A percentile compares a stretch with the other conserved stretches of the same genome.
phyloP scores from a whole-genome alignment of 305 asterid genomes.

The Fraxinus nigra region DNA sequence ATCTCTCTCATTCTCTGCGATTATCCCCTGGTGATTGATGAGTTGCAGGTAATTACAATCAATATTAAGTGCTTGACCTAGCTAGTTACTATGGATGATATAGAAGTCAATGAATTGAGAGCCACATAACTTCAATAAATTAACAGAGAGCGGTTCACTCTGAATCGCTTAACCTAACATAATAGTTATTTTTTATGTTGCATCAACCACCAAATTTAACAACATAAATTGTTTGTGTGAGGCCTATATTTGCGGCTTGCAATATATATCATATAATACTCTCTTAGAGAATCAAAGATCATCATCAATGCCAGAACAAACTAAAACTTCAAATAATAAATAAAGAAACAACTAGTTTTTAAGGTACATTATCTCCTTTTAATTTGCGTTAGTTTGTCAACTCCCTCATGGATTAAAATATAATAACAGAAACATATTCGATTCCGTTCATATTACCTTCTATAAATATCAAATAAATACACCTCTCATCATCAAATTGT shows the following conservation, averaged over 20 bases:
- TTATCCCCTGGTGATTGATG: not conserved
- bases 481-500: constrained; percentile 24
- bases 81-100: not conserved
- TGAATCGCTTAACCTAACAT: not conserved
- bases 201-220: not conserved
- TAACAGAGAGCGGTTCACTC: not conserved
- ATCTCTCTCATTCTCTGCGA: constrained; percentile 6
- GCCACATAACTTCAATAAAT: not conserved
- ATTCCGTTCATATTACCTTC: constrained; percentile 29
- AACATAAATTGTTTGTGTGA: not conserved
- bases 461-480: constrained; percentile 16
- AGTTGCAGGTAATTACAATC: not conserved
- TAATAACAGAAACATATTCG: constrained; percentile 1
- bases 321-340: not conserved
- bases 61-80: constrained; percentile 3
- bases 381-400: constrained; percentile 6
- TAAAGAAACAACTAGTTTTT: not conserved
- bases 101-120: constrained; percentile 19
- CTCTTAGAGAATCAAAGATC: constrained; percentile 7
- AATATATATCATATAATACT: not conserved
- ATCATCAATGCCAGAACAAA: constrained; percentile 3
- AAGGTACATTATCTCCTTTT: not conserved
- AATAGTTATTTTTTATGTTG: not conserved
- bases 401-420: not conserved
- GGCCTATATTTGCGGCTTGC: not conserved